Conservation (phyloP, 2,329 filamentous ascomycete genomes). For the Teratosphaeria destructans region DNA sequence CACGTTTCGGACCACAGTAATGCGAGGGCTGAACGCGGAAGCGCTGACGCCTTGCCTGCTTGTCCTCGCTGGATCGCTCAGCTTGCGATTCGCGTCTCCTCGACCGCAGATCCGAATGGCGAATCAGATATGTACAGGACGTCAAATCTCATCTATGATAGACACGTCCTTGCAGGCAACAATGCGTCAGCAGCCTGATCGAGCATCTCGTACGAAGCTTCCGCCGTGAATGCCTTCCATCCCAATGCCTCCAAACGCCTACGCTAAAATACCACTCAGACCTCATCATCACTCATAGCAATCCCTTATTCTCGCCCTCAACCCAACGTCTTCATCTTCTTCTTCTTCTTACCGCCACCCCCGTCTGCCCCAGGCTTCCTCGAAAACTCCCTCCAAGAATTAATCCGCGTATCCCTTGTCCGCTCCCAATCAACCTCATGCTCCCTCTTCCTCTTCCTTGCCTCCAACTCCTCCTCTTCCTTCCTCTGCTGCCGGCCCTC, state of each 20-base stretch:
- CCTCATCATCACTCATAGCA: not conserved
- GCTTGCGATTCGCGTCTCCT: no score
- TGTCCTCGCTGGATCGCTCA: no score
- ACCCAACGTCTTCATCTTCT: constrained; percentile 44
- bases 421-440: constrained; percentile 94
- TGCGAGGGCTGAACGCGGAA: no score
- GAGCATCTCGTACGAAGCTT: not conserved
- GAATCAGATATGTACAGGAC: no score
- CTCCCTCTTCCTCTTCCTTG: constrained; percentile 55
- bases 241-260: not conserved
- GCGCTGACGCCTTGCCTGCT: no score
- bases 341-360: constrained; percentile 34
- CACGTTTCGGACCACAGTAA: not conserved
- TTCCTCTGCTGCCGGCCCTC: constrained; percentile 82
- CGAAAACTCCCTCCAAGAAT: constrained; percentile 81
- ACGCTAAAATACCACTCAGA: not conserved
- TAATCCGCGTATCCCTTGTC: constrained; percentile 80
- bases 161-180: not conserved
- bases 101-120: no score
- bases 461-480: constrained; percentile 72
- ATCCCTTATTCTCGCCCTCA: constrained; percentile 19
- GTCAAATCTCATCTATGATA: no score
- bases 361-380: constrained; percentile 19
- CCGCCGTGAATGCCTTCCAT: not conserved
- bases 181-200: not conserved